These are phyloP conservation scores for Cryptococcus sp. DNA, from an alignment of 1,284 basidiomycete species.

Conservation along the genomic window DNA sequence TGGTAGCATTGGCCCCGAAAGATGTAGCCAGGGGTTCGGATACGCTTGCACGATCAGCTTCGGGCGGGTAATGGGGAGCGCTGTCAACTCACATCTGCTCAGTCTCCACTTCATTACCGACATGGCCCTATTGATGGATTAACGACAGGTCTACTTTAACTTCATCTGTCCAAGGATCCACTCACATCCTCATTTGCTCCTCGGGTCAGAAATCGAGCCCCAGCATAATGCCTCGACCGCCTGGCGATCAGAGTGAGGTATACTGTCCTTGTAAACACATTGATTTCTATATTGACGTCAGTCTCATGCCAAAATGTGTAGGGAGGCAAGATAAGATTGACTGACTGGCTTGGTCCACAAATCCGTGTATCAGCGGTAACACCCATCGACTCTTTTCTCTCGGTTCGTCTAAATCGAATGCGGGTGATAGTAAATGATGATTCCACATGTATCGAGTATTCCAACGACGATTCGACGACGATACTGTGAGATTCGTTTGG, in stretches of 20 bases:
- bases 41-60: slow-evolving; percentile 51
- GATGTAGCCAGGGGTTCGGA: slow-evolving; percentile 89
- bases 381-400: slow-evolving; percentile 73
- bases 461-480: slow-evolving; percentile 50
- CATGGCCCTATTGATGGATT: slow-evolving; percentile 66
- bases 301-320: neutral
- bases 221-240: slow-evolving; percentile 90
- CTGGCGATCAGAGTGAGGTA: slow-evolving; percentile 93
- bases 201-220: slow-evolving; percentile 89
- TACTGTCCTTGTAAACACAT: slow-evolving; percentile 81
- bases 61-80: neutral
- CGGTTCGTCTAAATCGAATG: slow-evolving; percentile 49
- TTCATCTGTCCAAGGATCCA: neutral
- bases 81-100: slow-evolving; percentile 68
- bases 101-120: slow-evolving; percentile 98
- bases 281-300: slow-evolving; percentile 62
- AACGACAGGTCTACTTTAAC: too few species aligned
- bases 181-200: slow-evolving; percentile 72
- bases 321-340: slow-evolving; percentile 12
- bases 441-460: slow-evolving; percentile 97
- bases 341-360: slow-evolving; percentile 94
- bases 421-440: slow-evolving; percentile 73
- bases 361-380: slow-evolving; percentile 84
- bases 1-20: slow-evolving; percentile 60
- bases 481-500: slow-evolving; percentile 81